Evolutionary conservation across 1,139 yeast species (phyloP).

Genomic region (Geotrichum carabidarum): DNA sequence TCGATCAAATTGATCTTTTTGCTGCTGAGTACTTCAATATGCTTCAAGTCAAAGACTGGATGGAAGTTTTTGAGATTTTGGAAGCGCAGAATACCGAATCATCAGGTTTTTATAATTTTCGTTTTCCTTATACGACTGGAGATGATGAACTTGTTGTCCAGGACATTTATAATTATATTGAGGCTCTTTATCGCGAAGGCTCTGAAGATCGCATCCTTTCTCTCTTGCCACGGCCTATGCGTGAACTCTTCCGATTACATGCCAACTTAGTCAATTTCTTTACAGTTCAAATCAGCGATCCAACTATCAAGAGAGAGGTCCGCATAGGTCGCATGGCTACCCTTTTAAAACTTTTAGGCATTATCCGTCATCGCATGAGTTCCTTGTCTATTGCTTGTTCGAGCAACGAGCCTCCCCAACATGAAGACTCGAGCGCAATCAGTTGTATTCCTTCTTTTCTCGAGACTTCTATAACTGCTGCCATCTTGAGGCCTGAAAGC

Average conservation of each 20-base stretch:
- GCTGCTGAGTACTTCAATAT: conserved; percentile 56
- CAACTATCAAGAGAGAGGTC: conserved; percentile 46
- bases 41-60: conserved; percentile 74
- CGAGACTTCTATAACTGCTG: conserved; percentile 72
- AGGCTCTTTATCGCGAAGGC: conserved; percentile 44
- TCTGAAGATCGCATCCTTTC: conserved; percentile 35
- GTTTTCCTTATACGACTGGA: conserved; percentile 41
- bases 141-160: conserved; percentile 60
- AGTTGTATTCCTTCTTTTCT: conserved; percentile 76
- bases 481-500: conserved; percentile 75
- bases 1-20: conserved; percentile 59
- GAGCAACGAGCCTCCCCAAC: neutral
- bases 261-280: conserved; percentile 61
- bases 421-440: conserved; percentile 33
- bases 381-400: conserved; percentile 51
- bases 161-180: conserved; percentile 67
- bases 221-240: conserved; percentile 65
- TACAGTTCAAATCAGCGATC: conserved; percentile 59
- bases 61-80: conserved; percentile 63
- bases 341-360: conserved; percentile 59
- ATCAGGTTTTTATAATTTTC: conserved; percentile 57
- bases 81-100: conserved; percentile 59
- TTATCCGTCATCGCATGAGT: conserved; percentile 65
- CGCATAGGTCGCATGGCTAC: conserved; percentile 70
- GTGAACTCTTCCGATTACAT: conserved; percentile 63